Conservation (phyloP, 1,284 basidiomycete genomes). For the Pisolithus thermaeus region DNA sequence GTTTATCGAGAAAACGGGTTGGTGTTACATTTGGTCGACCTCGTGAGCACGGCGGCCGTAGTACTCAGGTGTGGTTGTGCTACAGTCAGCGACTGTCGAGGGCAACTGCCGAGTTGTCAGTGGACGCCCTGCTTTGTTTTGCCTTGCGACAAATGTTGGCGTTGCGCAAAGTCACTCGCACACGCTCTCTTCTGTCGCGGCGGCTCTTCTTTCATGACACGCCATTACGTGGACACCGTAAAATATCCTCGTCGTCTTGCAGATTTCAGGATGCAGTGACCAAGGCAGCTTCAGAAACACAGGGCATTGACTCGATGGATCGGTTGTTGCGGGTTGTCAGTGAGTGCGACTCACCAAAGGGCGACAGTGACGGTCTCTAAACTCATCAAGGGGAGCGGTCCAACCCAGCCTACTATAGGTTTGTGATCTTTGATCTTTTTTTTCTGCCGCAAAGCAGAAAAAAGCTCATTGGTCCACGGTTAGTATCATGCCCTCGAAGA, state of each 20-base stretch:
- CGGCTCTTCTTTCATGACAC: not conserved
- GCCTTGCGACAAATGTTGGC: too few species aligned
- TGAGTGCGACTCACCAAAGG: slow-evolving; percentile 32
- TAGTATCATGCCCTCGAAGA: slow-evolving; percentile 50
- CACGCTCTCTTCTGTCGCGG: too few species aligned
- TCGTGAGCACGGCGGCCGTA: too few species aligned
- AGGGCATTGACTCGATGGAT: slow-evolving; percentile 56
- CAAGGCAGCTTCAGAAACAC: slow-evolving; percentile 43
- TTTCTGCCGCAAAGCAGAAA: not conserved
- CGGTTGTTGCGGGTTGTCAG: slow-evolving; percentile 49
- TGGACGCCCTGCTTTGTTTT: too few species aligned
- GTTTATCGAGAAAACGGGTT: too few species aligned
- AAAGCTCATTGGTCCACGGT: slow-evolving; percentile 3
- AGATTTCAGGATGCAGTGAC: slow-evolving; percentile 3
- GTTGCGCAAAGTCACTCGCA: too few species aligned
- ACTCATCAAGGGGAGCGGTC: slow-evolving; percentile 40
- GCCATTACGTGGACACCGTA: not conserved
- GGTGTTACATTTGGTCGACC: too few species aligned
- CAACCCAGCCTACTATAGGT: slow-evolving; percentile 54
- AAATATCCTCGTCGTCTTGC: slow-evolving; percentile 4
- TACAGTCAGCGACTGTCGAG: too few species aligned
- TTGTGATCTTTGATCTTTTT: slow-evolving; percentile 11
- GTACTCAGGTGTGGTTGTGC: too few species aligned
- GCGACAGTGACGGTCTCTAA: not conserved
- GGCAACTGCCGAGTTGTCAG: too few species aligned